Evolutionary conservation across 345 rosid species (phyloP), one percentile per base, ranked within the genome.

Genomic region (Turritis glabra): DNA sequence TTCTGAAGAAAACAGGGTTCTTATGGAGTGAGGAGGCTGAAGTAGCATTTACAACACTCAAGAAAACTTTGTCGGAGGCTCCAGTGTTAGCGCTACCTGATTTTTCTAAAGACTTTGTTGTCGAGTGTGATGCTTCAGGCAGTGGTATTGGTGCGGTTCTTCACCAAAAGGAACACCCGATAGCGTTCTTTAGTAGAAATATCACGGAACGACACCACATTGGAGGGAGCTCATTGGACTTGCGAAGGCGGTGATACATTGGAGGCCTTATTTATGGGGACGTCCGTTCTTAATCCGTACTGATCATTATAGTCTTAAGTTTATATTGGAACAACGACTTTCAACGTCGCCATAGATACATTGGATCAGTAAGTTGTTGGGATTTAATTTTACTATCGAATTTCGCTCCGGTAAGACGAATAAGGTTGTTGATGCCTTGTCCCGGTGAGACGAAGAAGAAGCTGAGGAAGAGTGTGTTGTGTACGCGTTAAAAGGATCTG

Each of bases 21-120:
- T 0, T 0, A 1, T 43, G 9, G 52, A 3, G 1, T 9, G 37
- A 9, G 1, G 23, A 19, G 0, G 64, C 46, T 5, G 15, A 19
- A 5, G 2, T 2, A 2, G 3, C 26, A 0, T 64, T 29, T 1
- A 12, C 0, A 5, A 0, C 17, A 0, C 3, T 64, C 0, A 27
- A 64, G 1, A 11, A 17, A 1, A 8, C 7, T 0, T 21, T 64
- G 0, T 46, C 18, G 0, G 27, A 26, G 1, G 11, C 27, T 0
- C 11, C 18, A 0, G 41, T 46, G 1, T 2, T 43, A 4, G 55
- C 69, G 0, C 17, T 64, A 0, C 56, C 43, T 1, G 12, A 29
- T 13, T 64, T 64, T 12, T 5, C 69, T 0, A 4, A 64, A 4
- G 13, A 11, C 0, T 47, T 64, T 47, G 8, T 47, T 0, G 1